Evolutionary conservation across 2,329 filamentous ascomycete genomes (phyloP), one percentile per base, ranked within the genome.

Genomic region (Dactylellina drechsleri): DNA sequence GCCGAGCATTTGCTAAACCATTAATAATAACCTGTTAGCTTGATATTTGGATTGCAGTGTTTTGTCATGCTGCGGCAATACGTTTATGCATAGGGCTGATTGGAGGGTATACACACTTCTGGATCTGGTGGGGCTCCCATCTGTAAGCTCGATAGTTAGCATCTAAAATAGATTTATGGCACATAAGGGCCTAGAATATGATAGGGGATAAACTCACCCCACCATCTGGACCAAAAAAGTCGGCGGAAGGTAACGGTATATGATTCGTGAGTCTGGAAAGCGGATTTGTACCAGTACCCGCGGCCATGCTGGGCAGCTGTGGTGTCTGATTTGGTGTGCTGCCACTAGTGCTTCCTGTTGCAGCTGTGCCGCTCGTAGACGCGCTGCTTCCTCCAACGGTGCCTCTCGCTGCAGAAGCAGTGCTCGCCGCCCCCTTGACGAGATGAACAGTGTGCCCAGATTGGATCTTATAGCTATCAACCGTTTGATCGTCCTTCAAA

Each of bases 351-450:
- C 62, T 52, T 40, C 49, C 58, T n/a, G 52, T 58, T 7, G 71
- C 23, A 7, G 50, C 71, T 16, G 71, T 36, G 16, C 58, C 58
- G 43, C 64, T 75, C 12, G 77, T 64, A 80, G 80, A 71, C 45
- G 79, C 28, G 80, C 77, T 62, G 81, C 76, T 41, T 80, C 77
- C 40, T 13, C 64, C 75, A 28, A 67, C 76, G 15, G 47, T 59
- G 40, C 77, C 86, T 83, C 66, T 13, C 85, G 85, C 77, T 85
- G 86, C 79, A 87, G 86, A 68, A 86, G 85, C 76, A 80, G 96
- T 97, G 86, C 93, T 97, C 75, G 92, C 91, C 52, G 95, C 94
- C 81, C 93, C 96, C 85, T 96, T 97, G 80, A 99, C 95, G 80
- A 99, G 87, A 82, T 99, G 95, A 79, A 99, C 89, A 16, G 94